Conservation (phyloP, 2,329 filamentous ascomycete species). For the Lomentospora prolificans region DNA sequence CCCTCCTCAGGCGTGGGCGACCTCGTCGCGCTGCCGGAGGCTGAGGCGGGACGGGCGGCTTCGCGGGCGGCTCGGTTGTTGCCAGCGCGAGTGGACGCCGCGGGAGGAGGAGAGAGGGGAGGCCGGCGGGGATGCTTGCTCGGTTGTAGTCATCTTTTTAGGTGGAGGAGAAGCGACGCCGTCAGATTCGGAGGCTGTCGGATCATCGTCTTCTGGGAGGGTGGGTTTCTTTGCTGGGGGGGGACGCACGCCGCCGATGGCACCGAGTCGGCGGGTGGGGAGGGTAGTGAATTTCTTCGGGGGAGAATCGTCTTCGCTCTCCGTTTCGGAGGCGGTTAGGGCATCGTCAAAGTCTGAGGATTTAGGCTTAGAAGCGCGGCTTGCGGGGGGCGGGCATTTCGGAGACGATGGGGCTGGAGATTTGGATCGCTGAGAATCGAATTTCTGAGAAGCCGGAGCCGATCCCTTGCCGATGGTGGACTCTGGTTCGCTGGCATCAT, state of each 20-base stretch:
- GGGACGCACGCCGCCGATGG: conserved; percentile 3
- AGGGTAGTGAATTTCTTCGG: background rate
- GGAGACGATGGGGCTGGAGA: background rate
- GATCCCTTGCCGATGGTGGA: conserved; percentile 6
- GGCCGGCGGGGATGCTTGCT: background rate
- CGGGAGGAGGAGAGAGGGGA: background rate
- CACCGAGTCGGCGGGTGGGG: conserved; percentile 1
- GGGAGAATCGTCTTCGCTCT: background rate
- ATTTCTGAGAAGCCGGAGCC: background rate
- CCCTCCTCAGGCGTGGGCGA: conserved; percentile 5
- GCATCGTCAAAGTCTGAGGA: background rate
- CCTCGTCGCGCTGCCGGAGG: background rate
- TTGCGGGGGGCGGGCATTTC: background rate
- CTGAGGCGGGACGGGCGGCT: background rate
- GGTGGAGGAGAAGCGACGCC: background rate
- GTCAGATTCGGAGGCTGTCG: conserved; percentile 7
- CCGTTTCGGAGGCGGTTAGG: conserved; percentile 5
- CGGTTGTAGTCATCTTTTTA: background rate
- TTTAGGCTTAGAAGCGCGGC: background rate
- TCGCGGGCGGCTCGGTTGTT: background rate
- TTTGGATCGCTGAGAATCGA: background rate
- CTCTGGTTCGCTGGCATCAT: background rate
- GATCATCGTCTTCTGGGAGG: background rate
- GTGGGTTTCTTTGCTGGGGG: background rate
- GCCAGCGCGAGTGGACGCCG: background rate